These are phyloP conservation scores for Diaporthe citrichinensis DNA, from an alignment of 2,329 filamentous ascomycete species.

Conservation along the genomic window DNA sequence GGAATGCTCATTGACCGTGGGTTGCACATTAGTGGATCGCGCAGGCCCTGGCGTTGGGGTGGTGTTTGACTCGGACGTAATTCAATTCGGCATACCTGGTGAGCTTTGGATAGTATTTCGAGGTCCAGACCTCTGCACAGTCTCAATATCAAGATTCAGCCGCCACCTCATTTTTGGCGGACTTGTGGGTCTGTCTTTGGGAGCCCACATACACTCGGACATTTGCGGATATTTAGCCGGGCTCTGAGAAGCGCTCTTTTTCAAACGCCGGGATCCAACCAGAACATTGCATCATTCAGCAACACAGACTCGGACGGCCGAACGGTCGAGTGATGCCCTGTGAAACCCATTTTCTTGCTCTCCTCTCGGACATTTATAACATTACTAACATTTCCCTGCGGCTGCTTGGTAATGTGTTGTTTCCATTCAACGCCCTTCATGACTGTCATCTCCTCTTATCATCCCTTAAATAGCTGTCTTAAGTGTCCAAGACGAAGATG, in stretches of 20 bases:
- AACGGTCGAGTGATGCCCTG: not conserved
- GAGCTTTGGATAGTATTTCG: no score
- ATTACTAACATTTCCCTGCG: slow-evolving; percentile 6
- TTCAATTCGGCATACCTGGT: no score
- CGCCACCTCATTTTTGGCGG: not conserved
- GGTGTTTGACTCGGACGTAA: no score
- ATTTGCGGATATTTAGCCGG: slow-evolving; percentile 14
- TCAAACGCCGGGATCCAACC: not conserved
- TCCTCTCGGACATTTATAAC: not conserved
- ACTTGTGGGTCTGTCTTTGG: not conserved
- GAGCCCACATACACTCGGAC: not conserved
- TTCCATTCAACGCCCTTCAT: not conserved
- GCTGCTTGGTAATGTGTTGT: slow-evolving; percentile 7
- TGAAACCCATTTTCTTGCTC: not conserved
- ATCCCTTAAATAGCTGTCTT: not conserved
- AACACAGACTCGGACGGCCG: not conserved
- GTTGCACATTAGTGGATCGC: no score
- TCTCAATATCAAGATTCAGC: not conserved
- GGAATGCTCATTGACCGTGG: no score
- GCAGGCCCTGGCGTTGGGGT: no score
- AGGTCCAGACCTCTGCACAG: no score
- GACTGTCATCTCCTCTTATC: not conserved
- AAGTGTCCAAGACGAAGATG: not conserved
- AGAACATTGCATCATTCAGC: not conserved
- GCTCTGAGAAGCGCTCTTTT: no score